Evolutionary conservation across 495 filamentous ascomycete genomes (phyloP).

Genomic region (Podospora comata): DNA sequence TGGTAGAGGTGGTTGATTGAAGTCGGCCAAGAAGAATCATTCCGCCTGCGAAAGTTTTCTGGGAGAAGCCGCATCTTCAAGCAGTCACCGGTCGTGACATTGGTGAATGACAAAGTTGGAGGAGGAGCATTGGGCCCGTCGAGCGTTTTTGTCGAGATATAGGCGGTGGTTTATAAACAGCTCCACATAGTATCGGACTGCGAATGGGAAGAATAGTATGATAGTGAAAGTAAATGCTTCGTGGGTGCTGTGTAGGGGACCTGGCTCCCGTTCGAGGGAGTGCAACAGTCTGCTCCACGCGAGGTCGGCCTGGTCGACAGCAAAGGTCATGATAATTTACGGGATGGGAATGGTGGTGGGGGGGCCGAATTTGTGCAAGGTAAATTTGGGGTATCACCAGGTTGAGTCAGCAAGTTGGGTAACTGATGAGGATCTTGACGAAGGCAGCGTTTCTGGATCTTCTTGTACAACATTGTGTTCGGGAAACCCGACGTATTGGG

Average conservation of each 20-base stretch:
- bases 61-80: background rate
- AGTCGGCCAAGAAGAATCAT: background rate
- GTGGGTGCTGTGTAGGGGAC: background rate
- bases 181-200: background rate
- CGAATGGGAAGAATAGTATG: slow-evolving; percentile 5
- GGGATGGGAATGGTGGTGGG: background rate
- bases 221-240: background rate
- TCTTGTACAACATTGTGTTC: background rate
- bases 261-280: background rate
- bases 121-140: background rate
- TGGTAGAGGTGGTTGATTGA: background rate
- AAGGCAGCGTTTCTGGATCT: background rate
- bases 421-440: background rate
- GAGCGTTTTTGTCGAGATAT: background rate
- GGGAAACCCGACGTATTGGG: background rate
- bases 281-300: background rate
- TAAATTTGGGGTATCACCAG: background rate
- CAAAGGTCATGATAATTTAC: background rate
- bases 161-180: background rate
- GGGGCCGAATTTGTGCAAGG: too few species aligned
- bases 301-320: background rate
- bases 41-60: background rate
- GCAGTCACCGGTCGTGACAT: background rate
- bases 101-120: background rate
- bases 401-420: background rate